phyloP scores from a whole-genome alignment of 805 yeast genomes.

The Wickerhamomyces alni region DNA sequence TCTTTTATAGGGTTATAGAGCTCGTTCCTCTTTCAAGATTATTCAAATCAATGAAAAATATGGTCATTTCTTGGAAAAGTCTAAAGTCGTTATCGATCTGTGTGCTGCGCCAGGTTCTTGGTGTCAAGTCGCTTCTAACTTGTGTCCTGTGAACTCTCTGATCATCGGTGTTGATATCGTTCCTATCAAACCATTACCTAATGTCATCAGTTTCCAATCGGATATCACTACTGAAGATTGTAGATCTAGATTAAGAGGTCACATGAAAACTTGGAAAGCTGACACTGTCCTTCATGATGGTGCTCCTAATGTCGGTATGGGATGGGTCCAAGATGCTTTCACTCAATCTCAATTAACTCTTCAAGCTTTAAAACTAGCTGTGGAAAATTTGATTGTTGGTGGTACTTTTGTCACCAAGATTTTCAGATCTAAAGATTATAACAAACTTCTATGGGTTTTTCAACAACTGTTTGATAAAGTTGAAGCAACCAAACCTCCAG shows the following conservation, averaged over 20 bases:
- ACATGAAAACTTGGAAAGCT: slow-evolving; percentile 98
- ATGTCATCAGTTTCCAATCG: slow-evolving; percentile 88
- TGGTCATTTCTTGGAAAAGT: slow-evolving; percentile 90
- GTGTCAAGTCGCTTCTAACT: slow-evolving; percentile 97
- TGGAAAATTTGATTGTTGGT: slow-evolving; percentile 82
- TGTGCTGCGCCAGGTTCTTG: slow-evolving; percentile 99
- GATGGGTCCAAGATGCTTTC: slow-evolving; percentile 99
- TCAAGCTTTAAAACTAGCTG: slow-evolving; percentile 91
- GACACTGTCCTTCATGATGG: slow-evolving; percentile 98
- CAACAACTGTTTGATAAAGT: slow-evolving; percentile 93
- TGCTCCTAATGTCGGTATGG: slow-evolving; percentile 99
- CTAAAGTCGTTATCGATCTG: slow-evolving; percentile 92
- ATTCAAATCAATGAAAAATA: slow-evolving; percentile 93
- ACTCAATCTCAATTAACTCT: slow-evolving; percentile 94
- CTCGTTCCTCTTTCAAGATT: slow-evolving; percentile 96
- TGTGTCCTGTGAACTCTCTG: slow-evolving; percentile 88
- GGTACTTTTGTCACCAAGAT: slow-evolving; percentile 96
- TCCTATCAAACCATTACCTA: slow-evolving; percentile 94
- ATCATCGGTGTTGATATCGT: slow-evolving; percentile 99
- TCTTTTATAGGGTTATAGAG: slow-evolving; percentile 69
- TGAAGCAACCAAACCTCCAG: slow-evolving; percentile 98
- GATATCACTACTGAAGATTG: slow-evolving; percentile 99
- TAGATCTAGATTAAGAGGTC: slow-evolving; percentile 88
- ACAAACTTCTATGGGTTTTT: slow-evolving; percentile 95
- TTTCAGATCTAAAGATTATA: slow-evolving; percentile 98